These are phyloP conservation scores for Tubosaeta sp. DNA, from an alignment of 768 basidiomycete species.

Conservation along the genomic window DNA sequence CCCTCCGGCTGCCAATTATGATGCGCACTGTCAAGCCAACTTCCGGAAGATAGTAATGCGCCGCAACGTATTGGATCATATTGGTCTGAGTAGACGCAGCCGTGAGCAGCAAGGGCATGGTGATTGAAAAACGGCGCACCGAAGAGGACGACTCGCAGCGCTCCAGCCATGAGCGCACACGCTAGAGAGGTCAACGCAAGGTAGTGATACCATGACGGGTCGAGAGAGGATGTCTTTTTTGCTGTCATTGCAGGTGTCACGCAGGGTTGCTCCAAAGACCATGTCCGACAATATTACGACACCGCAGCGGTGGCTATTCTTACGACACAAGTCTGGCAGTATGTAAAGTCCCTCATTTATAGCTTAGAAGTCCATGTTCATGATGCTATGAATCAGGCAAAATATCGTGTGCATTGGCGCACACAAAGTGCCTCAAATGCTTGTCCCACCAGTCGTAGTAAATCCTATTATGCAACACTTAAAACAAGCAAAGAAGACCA, in stretches of 20 bases:
- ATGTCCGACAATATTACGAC: not conserved
- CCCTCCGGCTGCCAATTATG: constrained; percentile 89
- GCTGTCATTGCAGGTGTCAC: constrained; percentile 16
- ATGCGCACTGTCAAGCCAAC: constrained; percentile 68
- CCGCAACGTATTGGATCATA: constrained; percentile 71
- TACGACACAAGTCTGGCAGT: too few relatives aligned
- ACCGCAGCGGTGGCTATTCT: not conserved
- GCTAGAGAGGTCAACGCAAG: constrained; percentile 36
- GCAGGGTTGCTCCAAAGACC: not conserved
- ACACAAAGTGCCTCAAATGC: constrained; percentile 14
- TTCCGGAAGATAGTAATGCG: constrained; percentile 64
- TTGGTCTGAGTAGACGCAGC: constrained; percentile 44
- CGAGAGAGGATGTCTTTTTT: constrained; percentile 32
- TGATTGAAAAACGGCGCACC: constrained; percentile 33
- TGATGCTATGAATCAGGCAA: constrained; percentile 1
- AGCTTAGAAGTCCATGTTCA: constrained; percentile 8
- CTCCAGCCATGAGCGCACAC: constrained; percentile 41
- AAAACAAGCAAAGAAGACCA: not conserved
- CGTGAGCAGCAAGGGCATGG: constrained; percentile 4
- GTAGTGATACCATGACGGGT: constrained; percentile 51
- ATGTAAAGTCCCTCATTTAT: not conserved
- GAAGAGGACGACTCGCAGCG: constrained; percentile 39
- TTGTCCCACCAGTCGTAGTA: constrained; percentile 28
- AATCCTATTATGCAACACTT: constrained; percentile 17
- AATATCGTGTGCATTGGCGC: not conserved